A percentile compares a stretch with the other conserved stretches of the same genome.
These are phyloP conservation scores for Agastache rugosa DNA, from an alignment of 257 asterid genomes.

Conservation along the genomic window DNA sequence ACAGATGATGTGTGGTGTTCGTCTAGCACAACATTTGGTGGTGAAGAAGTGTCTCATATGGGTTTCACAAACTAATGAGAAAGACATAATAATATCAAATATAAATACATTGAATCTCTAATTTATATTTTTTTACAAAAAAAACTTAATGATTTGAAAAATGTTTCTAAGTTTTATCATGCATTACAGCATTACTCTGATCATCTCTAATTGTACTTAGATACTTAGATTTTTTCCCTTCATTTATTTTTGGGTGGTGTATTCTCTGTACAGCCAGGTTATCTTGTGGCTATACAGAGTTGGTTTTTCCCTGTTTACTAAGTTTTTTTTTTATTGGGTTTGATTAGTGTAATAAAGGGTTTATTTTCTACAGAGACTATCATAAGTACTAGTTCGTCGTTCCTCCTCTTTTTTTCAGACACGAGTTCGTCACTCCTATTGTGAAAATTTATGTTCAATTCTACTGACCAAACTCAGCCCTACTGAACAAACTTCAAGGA, in stretches of 20 bases:
- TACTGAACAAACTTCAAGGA: slow-evolving; percentile 4
- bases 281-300: slow-evolving; percentile 51
- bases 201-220: slow-evolving; percentile 68
- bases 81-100: slow-evolving; percentile 31
- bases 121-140: neutral
- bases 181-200: slow-evolving; percentile 35
- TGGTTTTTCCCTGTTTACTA: slow-evolving; percentile 51
- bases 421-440: neutral
- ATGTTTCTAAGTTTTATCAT: slow-evolving; percentile 32
- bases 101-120: slow-evolving; percentile 31
- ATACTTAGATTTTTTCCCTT: slow-evolving; percentile 8
- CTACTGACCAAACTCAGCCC: slow-evolving; percentile 14
- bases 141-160: slow-evolving; percentile 34
- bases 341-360: slow-evolving; percentile 56
- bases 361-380: slow-evolving; percentile 26
- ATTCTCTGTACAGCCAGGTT: slow-evolving; percentile 44
- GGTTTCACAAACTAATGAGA: slow-evolving; percentile 57
- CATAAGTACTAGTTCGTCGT: slow-evolving; percentile 22
- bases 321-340: slow-evolving; percentile 48
- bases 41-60: slow-evolving; percentile 61
- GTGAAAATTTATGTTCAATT: slow-evolving; percentile 2
- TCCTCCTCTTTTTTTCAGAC: neutral
- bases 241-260: slow-evolving; percentile 38
- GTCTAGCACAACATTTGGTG: slow-evolving; percentile 53
- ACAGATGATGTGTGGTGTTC: slow-evolving; percentile 94